Evolutionary conservation across 495 filamentous ascomycete genomes (phyloP).

Genomic region (Pseudotulostoma volvatum): DNA sequence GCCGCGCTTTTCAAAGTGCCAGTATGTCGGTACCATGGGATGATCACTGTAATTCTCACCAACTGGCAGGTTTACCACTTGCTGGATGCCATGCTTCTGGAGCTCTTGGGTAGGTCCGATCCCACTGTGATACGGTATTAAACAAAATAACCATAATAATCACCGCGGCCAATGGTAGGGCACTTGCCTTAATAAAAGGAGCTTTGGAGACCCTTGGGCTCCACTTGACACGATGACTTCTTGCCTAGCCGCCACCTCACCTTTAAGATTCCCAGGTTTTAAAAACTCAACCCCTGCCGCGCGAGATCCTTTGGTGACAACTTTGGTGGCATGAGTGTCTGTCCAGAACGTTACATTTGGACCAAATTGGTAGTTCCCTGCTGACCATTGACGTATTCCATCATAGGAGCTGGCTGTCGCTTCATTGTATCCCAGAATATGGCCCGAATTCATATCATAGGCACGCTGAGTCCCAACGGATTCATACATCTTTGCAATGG

Average conservation of each 20-base stretch:
- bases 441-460: conserved; percentile 14
- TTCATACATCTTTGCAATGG: conserved; percentile 8
- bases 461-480: conserved; percentile 12
- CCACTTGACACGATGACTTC: conserved; percentile 26
- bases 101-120: conserved; percentile 17
- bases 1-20: conserved; percentile 7
- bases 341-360: conserved; percentile 8
- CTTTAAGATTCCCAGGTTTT: conserved; percentile 11
- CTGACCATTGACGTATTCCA: conserved; percentile 12
- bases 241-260: conserved; percentile 11
- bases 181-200: conserved; percentile 17
- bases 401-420: conserved; percentile 14
- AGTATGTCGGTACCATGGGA: conserved; percentile 9
- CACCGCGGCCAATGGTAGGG: background rate
- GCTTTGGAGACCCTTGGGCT: conserved; percentile 17
- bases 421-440: conserved; percentile 13
- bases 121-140: conserved; percentile 20
- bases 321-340: conserved; percentile 9
- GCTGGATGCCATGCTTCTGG: conserved; percentile 10
- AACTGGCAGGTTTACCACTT: conserved; percentile 15
- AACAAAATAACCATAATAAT: no score
- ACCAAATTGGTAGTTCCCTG: conserved; percentile 1
- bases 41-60: conserved; percentile 24
- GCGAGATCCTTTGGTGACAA: conserved; percentile 5
- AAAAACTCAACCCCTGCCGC: background rate